phyloP scores from a whole-genome alignment of 2,329 filamentous ascomycete genomes.

The Xenosphaeropsis pyriputrescens region DNA sequence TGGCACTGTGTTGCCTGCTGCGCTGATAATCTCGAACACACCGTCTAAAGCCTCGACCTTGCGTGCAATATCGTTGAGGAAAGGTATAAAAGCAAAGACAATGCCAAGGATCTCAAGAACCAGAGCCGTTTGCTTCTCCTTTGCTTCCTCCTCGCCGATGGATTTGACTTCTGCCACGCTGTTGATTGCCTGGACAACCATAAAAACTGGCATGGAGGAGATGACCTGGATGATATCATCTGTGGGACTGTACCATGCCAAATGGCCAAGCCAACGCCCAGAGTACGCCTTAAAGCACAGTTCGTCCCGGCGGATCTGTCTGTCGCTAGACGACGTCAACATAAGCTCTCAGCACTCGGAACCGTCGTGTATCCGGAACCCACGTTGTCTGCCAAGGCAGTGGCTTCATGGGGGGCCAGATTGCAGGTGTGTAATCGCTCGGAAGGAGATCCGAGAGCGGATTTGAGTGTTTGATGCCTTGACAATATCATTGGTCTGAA shows the following conservation, averaged over 20 bases:
- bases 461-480: too few relatives aligned
- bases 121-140: conserved; percentile 9
- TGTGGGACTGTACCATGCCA: not conserved
- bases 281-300: too few relatives aligned
- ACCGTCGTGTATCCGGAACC: too few relatives aligned
- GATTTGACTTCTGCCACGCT: conserved; percentile 15
- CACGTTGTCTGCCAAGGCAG: too few relatives aligned
- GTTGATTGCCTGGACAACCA: conserved; percentile 13
- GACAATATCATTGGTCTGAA: too few relatives aligned
- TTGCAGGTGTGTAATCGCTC: too few relatives aligned
- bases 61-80: conserved; percentile 30
- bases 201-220: conserved; percentile 9
- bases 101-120: conserved; percentile 24
- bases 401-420: too few relatives aligned
- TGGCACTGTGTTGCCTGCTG: conserved; percentile 10
- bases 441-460: too few relatives aligned
- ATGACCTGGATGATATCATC: conserved; percentile 3
- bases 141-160: conserved; percentile 9
- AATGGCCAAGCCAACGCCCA: too few relatives aligned
- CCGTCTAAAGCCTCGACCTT: conserved; percentile 15
- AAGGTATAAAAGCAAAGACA: conserved; percentile 32
- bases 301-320: too few relatives aligned
- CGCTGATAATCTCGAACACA: conserved; percentile 7
- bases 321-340: too few relatives aligned
- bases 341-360: too few relatives aligned